phyloP scores from a whole-genome alignment of 1,139 yeast species.

The Blastobotrys apis region DNA sequence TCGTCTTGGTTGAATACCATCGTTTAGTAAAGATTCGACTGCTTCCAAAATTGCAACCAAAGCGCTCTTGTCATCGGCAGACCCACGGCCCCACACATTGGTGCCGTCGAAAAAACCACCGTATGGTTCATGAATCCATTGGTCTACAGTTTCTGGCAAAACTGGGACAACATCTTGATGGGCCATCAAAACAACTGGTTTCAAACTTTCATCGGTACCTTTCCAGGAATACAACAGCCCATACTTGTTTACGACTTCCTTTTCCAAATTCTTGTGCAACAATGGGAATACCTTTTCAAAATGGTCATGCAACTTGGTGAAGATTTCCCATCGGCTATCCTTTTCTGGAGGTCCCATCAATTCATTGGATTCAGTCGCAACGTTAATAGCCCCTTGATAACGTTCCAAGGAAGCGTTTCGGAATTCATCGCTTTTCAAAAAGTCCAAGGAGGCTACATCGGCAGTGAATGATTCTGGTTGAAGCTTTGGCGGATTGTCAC shows the following conservation, averaged over 20 bases:
- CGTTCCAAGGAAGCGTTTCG: conserved; percentile 38
- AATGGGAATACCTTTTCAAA: conserved; percentile 56
- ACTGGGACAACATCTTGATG: conserved; percentile 87
- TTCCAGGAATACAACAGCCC: conserved; percentile 66
- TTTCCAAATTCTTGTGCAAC: conserved; percentile 46
- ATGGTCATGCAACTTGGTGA: conserved; percentile 52
- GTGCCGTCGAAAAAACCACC: conserved; percentile 62
- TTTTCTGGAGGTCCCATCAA: conserved; percentile 44
- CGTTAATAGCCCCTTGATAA: conserved; percentile 52
- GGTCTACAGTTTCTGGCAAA: conserved; percentile 49
- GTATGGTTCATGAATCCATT: conserved; percentile 71
- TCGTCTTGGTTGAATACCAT: conserved; percentile 50
- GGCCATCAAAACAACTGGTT: conserved; percentile 67
- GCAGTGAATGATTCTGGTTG: conserved; percentile 4
- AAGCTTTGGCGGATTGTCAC: conserved; percentile 5
- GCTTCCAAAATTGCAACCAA: conserved; percentile 57
- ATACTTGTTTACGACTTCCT: conserved; percentile 58
- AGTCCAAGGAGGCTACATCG: conserved; percentile 6
- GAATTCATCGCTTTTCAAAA: conserved; percentile 22
- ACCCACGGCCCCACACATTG: conserved; percentile 60
- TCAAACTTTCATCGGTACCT: conserved; percentile 50
- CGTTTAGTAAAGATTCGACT: conserved; percentile 47
- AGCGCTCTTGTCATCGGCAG: conserved; percentile 59
- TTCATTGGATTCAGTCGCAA: conserved; percentile 63
- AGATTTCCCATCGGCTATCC: conserved; percentile 40